These are phyloP conservation scores for Exutisphaerella laricina DNA, from an alignment of 2,329 filamentous ascomycete species.

Conservation along the genomic window DNA sequence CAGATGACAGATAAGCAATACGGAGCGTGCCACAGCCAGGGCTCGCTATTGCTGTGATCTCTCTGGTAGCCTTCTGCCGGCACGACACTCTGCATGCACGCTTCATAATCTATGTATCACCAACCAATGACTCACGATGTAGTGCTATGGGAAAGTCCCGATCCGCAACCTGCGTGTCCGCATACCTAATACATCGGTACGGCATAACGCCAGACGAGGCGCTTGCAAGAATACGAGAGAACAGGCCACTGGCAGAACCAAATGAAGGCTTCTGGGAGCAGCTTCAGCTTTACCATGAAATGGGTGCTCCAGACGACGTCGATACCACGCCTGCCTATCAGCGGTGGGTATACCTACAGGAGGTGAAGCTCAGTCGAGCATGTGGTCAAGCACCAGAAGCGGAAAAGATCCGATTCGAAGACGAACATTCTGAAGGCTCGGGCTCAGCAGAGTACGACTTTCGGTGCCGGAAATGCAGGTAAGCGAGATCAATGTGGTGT, in stretches of 20 bases:
- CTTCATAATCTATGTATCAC: neutral
- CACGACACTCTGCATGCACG: neutral
- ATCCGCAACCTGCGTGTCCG: constrained; percentile 76
- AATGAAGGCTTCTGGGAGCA: constrained; percentile 91
- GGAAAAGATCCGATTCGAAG: constrained; percentile 73
- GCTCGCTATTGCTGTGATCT: neutral
- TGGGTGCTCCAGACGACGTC: constrained; percentile 69
- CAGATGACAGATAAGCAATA: neutral
- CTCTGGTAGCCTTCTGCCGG: neutral
- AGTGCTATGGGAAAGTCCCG: constrained; percentile 93
- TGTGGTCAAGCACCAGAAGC: constrained; percentile 72
- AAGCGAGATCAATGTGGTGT: constrained; percentile 29
- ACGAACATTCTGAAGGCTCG: constrained; percentile 47
- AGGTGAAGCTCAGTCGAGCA: constrained; percentile 62
- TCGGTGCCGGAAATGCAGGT: constrained; percentile 87
- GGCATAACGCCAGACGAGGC: constrained; percentile 56
- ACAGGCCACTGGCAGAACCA: constrained; percentile 74
- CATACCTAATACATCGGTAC: constrained; percentile 67
- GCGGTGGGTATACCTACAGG: constrained; percentile 64
- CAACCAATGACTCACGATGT: constrained; percentile 13
- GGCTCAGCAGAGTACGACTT: constrained; percentile 54
- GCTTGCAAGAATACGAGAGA: constrained; percentile 62
- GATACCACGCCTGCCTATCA: constrained; percentile 72
- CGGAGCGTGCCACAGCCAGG: neutral
- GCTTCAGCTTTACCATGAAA: constrained; percentile 77